phyloP scores from a whole-genome alignment of 331 rosid genomes.

The Pyrus hybrid region DNA sequence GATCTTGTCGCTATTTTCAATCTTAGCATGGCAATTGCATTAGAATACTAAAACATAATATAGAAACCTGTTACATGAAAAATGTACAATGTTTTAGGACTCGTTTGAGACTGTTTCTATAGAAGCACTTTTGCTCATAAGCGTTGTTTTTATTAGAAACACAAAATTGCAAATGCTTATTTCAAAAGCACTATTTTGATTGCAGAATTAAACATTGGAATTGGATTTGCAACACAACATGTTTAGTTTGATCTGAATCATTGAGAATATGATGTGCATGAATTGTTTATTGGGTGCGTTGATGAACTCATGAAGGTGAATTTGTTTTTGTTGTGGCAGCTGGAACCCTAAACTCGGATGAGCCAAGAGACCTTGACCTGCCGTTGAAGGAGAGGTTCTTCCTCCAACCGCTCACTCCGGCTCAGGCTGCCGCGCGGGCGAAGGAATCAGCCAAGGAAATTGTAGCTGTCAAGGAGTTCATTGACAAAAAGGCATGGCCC shows the following conservation, averaged over 20 bases:
- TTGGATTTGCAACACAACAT: background rate
- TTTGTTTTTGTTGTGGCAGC: constrained; percentile 45
- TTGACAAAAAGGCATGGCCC: constrained; percentile 96
- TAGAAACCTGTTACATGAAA: background rate
- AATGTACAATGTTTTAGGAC: background rate
- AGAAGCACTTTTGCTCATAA: background rate
- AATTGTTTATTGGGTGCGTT: background rate
- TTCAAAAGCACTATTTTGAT: background rate
- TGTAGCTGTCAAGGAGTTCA: constrained; percentile 55
- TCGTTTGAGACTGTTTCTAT: background rate
- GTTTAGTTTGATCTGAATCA: background rate
- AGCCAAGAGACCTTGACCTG: constrained; percentile 68
- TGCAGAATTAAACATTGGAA: background rate
- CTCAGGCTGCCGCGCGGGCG: constrained; percentile 64
- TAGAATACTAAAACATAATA: background rate
- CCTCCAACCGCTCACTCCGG: constrained; percentile 63
- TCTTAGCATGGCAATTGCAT: background rate
- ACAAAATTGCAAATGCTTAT: background rate
- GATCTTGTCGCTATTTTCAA: background rate
- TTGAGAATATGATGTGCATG: background rate
- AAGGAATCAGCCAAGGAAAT: constrained; percentile 93
- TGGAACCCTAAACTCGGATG: constrained; percentile 80
- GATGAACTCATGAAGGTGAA: background rate
- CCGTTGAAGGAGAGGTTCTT: constrained; percentile 79
- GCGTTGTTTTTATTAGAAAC: background rate